Percentiles rank a stretch among this genome's conserved stretches.
phyloP scores from a whole-genome alignment of 345 rosid species.

The Populus euphratica region DNA sequence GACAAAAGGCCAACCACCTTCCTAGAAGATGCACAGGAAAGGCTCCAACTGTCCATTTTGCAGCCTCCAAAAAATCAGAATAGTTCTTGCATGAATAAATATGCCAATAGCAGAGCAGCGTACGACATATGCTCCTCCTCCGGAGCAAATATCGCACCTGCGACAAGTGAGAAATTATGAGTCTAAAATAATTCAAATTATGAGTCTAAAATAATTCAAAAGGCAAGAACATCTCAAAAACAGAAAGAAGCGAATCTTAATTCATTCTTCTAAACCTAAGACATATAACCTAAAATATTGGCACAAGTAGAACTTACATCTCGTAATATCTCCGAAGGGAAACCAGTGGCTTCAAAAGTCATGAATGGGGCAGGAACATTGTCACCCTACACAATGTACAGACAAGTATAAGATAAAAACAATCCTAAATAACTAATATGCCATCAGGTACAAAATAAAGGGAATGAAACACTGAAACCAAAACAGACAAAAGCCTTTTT shows the following conservation, averaged over 20 bases:
- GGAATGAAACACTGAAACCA: neutral
- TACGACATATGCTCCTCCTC: constrained; percentile 94
- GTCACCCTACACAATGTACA: constrained; percentile 63
- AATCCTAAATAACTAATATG: constrained; percentile 7
- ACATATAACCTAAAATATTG: constrained; percentile 12
- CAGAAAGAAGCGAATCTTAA: constrained; percentile 21
- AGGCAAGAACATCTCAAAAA: constrained; percentile 22
- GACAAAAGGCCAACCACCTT: constrained; percentile 67
- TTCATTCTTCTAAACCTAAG: constrained; percentile 26
- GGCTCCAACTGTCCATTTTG: constrained; percentile 80
- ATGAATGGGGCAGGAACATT: constrained; percentile 86
- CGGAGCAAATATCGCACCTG: constrained; percentile 98
- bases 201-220: constrained; percentile 44
- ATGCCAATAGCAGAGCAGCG: constrained; percentile 83
- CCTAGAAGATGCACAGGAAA: constrained; percentile 68
- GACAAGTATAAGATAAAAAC: constrained; percentile 8
- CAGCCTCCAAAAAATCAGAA: constrained; percentile 80
- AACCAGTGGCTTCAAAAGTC: constrained; percentile 85
- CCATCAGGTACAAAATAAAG: neutral
- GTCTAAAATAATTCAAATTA: constrained; percentile 45
- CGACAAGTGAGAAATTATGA: constrained; percentile 69
- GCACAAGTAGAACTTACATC: constrained; percentile 56
- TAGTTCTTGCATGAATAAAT: constrained; percentile 52
- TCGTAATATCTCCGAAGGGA: constrained; percentile 85
- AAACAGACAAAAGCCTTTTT: neutral